phyloP scores from a whole-genome alignment of 768 basidiomycete genomes.

The Floccularia luteovirens region DNA sequence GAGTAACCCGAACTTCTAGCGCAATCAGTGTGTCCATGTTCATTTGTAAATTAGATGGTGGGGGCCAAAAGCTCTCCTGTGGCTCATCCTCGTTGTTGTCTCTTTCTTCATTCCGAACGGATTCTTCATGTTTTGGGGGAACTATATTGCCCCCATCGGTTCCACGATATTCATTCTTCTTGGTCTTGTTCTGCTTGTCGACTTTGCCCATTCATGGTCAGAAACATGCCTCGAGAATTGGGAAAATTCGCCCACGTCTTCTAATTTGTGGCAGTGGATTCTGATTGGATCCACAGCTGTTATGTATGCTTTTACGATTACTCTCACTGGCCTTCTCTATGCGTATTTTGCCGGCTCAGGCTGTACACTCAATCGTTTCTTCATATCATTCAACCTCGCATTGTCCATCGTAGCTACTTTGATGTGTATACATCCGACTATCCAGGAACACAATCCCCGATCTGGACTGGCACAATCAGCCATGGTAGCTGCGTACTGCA shows the following conservation, averaged over 20 bases:
- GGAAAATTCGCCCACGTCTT: conserved; percentile 61
- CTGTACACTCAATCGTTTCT: conserved; percentile 92
- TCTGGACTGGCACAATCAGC: conserved; percentile 92
- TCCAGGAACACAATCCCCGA: conserved; percentile 90
- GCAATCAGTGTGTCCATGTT: too few relatives aligned
- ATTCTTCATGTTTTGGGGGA: conserved; percentile 98
- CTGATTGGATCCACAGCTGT: conserved; percentile 88
- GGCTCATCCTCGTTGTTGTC: conserved; percentile 72
- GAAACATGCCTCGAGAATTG: conserved; percentile 95
- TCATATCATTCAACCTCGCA: conserved; percentile 91
- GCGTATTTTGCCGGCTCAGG: conserved; percentile 84
- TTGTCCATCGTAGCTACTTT: conserved; percentile 75
- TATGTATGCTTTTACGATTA: conserved; percentile 79
- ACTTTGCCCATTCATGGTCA: conserved; percentile 98
- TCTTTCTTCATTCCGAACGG: conserved; percentile 96
- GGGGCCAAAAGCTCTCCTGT: conserved; percentile 92
- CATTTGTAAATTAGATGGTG: conserved; percentile 68
- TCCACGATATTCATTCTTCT: conserved; percentile 94
- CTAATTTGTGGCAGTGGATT: conserved; percentile 93
- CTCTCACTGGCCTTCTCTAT: conserved; percentile 84
- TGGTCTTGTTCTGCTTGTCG: conserved; percentile 93
- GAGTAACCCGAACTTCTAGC: conserved; percentile 13
- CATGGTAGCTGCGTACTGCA: conserved; percentile 97
- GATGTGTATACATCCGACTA: conserved; percentile 72
- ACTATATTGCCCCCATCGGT: conserved; percentile 86